A percentile compares a stretch with the other conserved stretches of the same genome.
Evolutionary conservation across 805 yeast species (phyloP).

Genomic region (Pichia sporocuriosa): DNA sequence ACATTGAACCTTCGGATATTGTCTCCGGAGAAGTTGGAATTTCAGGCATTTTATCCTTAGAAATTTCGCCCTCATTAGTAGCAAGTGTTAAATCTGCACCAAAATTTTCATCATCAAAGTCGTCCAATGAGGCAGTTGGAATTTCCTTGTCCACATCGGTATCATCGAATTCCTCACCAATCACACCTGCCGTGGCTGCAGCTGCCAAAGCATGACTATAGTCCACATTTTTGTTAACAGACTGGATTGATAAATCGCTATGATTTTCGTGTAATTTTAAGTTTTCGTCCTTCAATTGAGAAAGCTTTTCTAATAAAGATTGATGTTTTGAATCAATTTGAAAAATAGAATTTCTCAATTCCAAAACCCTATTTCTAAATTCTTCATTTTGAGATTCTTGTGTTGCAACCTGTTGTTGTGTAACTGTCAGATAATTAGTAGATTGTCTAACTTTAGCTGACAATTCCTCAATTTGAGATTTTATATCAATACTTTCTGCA

Average conservation of each 20-base stretch:
- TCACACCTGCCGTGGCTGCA: constrained; percentile 23
- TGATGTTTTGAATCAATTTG: constrained; percentile 25
- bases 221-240: constrained; percentile 27
- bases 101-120: constrained; percentile 24
- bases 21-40: constrained; percentile 18
- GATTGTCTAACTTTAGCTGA: constrained; percentile 54
- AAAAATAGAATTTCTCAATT: constrained; percentile 20
- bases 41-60: neutral
- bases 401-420: constrained; percentile 62
- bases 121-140: constrained; percentile 29
- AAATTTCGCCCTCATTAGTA: neutral
- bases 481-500: constrained; percentile 56
- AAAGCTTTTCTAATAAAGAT: constrained; percentile 17
- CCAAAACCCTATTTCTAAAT: constrained; percentile 21
- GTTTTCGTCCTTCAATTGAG: constrained; percentile 33
- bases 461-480: constrained; percentile 46
- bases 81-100: constrained; percentile 2
- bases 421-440: constrained; percentile 55
- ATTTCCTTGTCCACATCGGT: constrained; percentile 22
- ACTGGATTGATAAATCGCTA: constrained; percentile 27
- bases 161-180: constrained; percentile 18
- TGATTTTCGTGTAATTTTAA: constrained; percentile 33
- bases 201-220: constrained; percentile 26
- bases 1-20: constrained; percentile 18
- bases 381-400: constrained; percentile 42